Percentiles rank a stretch among this genome's conserved stretches.
Conservation (phyloP, 2,329 filamentous ascomycete genomes). For the Talaromyces funiculosus region DNA sequence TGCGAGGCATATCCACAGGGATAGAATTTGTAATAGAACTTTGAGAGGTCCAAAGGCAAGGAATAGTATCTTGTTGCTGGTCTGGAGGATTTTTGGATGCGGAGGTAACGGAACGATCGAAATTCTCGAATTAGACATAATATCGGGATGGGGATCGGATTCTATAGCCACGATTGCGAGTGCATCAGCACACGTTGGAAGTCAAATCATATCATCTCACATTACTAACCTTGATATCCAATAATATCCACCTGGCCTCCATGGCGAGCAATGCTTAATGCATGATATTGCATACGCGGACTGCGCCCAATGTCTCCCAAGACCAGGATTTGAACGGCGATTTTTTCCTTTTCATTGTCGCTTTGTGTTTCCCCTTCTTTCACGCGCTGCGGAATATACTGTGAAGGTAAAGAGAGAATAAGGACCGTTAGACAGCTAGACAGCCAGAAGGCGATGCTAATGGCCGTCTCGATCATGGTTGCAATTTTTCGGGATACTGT, state of each 20-base stretch:
- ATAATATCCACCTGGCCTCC: slow-evolving; percentile 77
- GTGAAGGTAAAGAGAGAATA: slow-evolving; percentile 49
- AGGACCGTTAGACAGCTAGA: slow-evolving; percentile 47
- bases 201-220: neutral
- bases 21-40: slow-evolving; percentile 73
- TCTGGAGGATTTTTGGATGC: slow-evolving; percentile 61
- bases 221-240: slow-evolving; percentile 67
- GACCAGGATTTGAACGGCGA: slow-evolving; percentile 74
- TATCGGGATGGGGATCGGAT: slow-evolving; percentile 72
- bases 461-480: slow-evolving; percentile 31
- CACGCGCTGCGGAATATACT: slow-evolving; percentile 39
- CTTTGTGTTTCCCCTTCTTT: slow-evolving; percentile 18
- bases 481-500: neutral
- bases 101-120: slow-evolving; percentile 63
- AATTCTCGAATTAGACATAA: slow-evolving; percentile 64
- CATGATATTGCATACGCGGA: slow-evolving; percentile 98
- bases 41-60: slow-evolving; percentile 74
- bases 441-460: slow-evolving; percentile 37
- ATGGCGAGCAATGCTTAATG: slow-evolving; percentile 79
- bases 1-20: slow-evolving; percentile 64
- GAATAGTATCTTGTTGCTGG: slow-evolving; percentile 68
- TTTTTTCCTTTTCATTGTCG: slow-evolving; percentile 25
- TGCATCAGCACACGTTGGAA: neutral
- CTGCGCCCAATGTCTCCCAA: slow-evolving; percentile 93
- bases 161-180: slow-evolving; percentile 46